Evolutionary conservation across 1,139 yeast genomes (phyloP).

Genomic region (Zygosaccharomyces sapae): DNA sequence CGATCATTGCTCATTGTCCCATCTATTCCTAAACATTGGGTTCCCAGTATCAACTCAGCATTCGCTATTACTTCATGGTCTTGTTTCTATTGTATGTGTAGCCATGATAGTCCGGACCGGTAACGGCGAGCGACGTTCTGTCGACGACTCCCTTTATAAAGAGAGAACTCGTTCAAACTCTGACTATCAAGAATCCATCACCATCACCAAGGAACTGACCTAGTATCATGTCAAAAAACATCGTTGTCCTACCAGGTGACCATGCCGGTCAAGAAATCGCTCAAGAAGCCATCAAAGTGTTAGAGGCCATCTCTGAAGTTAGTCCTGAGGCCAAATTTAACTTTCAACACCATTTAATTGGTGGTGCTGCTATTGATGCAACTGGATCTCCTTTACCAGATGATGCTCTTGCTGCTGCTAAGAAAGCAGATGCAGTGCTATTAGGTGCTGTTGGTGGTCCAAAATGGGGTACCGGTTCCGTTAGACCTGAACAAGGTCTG

Average conservation of each 20-base stretch:
- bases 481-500: conserved; percentile 96
- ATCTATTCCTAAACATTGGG: no score
- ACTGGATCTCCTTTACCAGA: conserved; percentile 92
- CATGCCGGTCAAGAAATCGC: conserved; percentile 92
- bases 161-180: not conserved
- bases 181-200: not conserved
- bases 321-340: conserved; percentile 66
- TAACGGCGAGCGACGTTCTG: conserved; percentile 1
- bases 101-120: conserved; percentile 3
- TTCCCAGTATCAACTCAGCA: no score
- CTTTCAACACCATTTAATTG: conserved; percentile 79
- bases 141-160: not conserved
- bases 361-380: conserved; percentile 98
- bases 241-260: conserved; percentile 92
- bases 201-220: not conserved
- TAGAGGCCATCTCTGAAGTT: conserved; percentile 65
- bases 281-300: conserved; percentile 85
- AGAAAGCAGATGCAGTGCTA: conserved; percentile 84
- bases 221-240: conserved; percentile 47
- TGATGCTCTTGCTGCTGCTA: conserved; percentile 78
- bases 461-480: conserved; percentile 87
- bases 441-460: conserved; percentile 99
- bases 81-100: not conserved
- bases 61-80: not conserved
- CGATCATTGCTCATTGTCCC: no score